Percentiles rank a stretch among this genome's conserved stretches.
Evolutionary conservation across 1,139 yeast species (phyloP).

Genomic region (Kurtzmaniella quercitrusa): DNA sequence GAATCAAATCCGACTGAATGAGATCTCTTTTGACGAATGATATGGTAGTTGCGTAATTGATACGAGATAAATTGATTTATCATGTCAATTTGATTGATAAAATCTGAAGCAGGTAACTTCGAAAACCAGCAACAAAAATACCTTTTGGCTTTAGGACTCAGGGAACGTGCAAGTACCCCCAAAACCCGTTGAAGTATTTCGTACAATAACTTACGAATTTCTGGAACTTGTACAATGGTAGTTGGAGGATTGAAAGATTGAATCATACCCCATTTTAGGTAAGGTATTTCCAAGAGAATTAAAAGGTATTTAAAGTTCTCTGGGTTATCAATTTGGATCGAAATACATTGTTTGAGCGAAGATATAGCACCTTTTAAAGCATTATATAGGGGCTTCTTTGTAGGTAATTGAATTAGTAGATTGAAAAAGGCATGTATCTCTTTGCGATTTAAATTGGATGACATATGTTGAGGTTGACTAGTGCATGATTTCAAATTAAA

Average conservation of each 20-base stretch:
- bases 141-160: slow-evolving; percentile 32
- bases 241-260: not conserved
- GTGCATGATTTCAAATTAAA: slow-evolving; percentile 31
- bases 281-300: slow-evolving; percentile 61
- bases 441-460: slow-evolving; percentile 42
- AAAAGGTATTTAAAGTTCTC: slow-evolving; percentile 50
- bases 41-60: slow-evolving; percentile 45
- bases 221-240: slow-evolving; percentile 44
- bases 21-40: slow-evolving; percentile 25
- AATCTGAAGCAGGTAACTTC: slow-evolving; percentile 33
- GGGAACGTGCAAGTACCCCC: slow-evolving; percentile 59
- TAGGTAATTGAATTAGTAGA: slow-evolving; percentile 47
- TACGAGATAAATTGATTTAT: slow-evolving; percentile 63
- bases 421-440: slow-evolving; percentile 43
- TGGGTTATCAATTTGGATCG: slow-evolving; percentile 25
- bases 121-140: slow-evolving; percentile 60
- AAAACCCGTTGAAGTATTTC: slow-evolving; percentile 64
- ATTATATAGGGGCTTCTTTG: slow-evolving; percentile 54
- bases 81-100: slow-evolving; percentile 48
- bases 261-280: slow-evolving; percentile 44
- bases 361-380: slow-evolving; percentile 48
- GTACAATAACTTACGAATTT: slow-evolving; percentile 52
- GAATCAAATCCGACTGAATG: not conserved
- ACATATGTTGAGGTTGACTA: slow-evolving; percentile 19
- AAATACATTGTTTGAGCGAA: slow-evolving; percentile 38